A percentile compares a stretch with the other conserved stretches of the same genome.
These are phyloP conservation scores for Saturnispora gosingensis DNA, from an alignment of 805 yeast genomes.

Conservation along the genomic window DNA sequence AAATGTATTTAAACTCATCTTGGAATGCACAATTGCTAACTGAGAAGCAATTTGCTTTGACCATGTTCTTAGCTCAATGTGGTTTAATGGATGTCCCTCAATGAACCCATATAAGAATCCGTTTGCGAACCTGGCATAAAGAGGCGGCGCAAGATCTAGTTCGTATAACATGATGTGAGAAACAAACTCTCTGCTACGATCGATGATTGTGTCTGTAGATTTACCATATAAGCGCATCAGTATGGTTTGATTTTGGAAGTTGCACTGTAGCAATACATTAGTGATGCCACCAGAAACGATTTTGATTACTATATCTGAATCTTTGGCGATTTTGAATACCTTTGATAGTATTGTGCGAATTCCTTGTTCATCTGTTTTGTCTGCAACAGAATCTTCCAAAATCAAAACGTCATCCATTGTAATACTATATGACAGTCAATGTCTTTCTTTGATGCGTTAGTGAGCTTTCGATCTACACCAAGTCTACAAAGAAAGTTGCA, in stretches of 20 bases:
- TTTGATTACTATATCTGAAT: neutral
- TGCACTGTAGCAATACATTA: constrained; percentile 46
- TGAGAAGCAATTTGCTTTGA: constrained; percentile 48
- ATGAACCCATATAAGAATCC: constrained; percentile 66
- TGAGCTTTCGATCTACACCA: neutral
- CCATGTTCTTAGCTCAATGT: constrained; percentile 35
- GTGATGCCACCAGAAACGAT: constrained; percentile 45
- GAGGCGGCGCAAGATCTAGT: constrained; percentile 55
- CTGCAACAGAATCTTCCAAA: neutral
- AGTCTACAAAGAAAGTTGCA: neutral
- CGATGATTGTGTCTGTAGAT: constrained; percentile 64
- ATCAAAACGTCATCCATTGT: neutral
- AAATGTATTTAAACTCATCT: constrained; percentile 11
- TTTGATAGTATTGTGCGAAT: neutral
- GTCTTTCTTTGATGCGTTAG: neutral
- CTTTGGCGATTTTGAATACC: neutral
- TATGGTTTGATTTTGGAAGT: constrained; percentile 24
- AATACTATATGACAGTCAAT: neutral
- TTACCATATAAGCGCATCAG: constrained; percentile 66
- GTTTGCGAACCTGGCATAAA: constrained; percentile 59
- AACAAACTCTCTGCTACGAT: constrained; percentile 64
- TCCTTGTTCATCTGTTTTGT: neutral
- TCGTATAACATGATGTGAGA: constrained; percentile 57
- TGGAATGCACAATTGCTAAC: constrained; percentile 61
- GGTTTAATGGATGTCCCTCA: constrained; percentile 51